Percentiles rank a stretch among this genome's conserved stretches.
phyloP scores from a whole-genome alignment of 2,329 filamentous ascomycete genomes.

The Sporothrix phasma region DNA sequence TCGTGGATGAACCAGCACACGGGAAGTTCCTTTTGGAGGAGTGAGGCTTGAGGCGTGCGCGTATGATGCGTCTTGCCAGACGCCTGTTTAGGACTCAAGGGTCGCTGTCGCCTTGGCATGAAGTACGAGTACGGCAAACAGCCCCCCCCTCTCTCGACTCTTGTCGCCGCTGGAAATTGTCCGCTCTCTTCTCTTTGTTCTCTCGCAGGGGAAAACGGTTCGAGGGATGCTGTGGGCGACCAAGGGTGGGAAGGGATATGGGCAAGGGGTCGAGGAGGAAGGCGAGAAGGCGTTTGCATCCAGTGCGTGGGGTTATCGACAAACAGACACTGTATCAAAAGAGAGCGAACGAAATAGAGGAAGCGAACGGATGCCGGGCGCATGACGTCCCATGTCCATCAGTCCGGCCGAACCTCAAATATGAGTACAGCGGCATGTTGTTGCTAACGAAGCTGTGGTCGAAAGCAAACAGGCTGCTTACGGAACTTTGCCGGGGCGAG shows the following conservation, averaged over 20 bases:
- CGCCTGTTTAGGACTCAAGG: background rate
- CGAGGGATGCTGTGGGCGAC: background rate
- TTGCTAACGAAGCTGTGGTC: background rate
- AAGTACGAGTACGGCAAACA: background rate
- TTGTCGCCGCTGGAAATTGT: background rate
- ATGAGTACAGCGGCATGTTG: background rate
- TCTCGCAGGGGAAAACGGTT: background rate
- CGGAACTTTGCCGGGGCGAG: too few relatives aligned
- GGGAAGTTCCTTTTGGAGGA: background rate
- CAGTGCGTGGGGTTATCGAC: background rate
- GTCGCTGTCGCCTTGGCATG: background rate
- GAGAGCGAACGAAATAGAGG: background rate
- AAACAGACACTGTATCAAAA: background rate
- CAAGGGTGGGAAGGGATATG: slow-evolving; percentile 1
- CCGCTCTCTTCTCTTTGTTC: background rate
- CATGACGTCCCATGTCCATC: background rate
- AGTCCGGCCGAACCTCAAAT: background rate
- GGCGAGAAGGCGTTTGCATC: background rate
- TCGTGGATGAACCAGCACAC: background rate
- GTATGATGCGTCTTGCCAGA: background rate
- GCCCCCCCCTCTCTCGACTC: background rate
- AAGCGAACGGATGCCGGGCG: background rate
- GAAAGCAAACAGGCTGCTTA: background rate
- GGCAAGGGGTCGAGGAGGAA: background rate
- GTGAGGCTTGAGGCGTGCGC: background rate